Conservation (phyloP, 768 basidiomycete genomes). For the Leccinum olivaceopallidum region DNA sequence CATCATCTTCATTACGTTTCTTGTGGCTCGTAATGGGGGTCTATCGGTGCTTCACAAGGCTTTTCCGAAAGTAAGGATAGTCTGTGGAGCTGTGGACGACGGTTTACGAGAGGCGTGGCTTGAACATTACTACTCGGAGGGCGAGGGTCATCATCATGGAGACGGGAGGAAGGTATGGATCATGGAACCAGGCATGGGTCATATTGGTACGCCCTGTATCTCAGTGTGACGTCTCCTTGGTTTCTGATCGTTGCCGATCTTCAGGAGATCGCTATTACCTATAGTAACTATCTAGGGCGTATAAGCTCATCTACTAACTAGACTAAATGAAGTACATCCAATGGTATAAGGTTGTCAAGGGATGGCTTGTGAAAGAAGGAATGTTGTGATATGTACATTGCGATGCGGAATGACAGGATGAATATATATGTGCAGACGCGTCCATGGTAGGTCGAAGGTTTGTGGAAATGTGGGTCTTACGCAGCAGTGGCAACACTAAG, state of each 20-base stretch:
- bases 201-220: constrained; percentile 59
- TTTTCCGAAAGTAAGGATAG: constrained; percentile 83
- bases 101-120: constrained; percentile 75
- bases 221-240: background rate
- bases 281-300: constrained; percentile 6
- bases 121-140: constrained; percentile 53
- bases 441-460: constrained; percentile 9
- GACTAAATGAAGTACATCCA: constrained; percentile 1
- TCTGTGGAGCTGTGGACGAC: constrained; percentile 83
- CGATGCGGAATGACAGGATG: constrained; percentile 9
- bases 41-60: constrained; percentile 74
- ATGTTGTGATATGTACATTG: constrained; percentile 15
- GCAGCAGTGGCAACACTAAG: background rate
- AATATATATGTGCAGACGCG: background rate
- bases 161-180: constrained; percentile 73
- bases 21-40: constrained; percentile 83
- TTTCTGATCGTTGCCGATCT: background rate
- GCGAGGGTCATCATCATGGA: constrained; percentile 39
- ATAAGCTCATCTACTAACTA: constrained; percentile 9
- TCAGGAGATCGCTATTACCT: constrained; percentile 46
- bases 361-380: constrained; percentile 13
- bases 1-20: constrained; percentile 88
- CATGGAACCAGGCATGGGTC: constrained; percentile 87
- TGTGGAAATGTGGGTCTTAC: constrained; percentile 1
- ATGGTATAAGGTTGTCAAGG: constrained; percentile 6